Percentiles rank a stretch among this genome's conserved stretches.
These are phyloP conservation scores for Lichtheimia hyalospora DNA, from an alignment of 371 early-diverging fungal species.

Conservation along the genomic window DNA sequence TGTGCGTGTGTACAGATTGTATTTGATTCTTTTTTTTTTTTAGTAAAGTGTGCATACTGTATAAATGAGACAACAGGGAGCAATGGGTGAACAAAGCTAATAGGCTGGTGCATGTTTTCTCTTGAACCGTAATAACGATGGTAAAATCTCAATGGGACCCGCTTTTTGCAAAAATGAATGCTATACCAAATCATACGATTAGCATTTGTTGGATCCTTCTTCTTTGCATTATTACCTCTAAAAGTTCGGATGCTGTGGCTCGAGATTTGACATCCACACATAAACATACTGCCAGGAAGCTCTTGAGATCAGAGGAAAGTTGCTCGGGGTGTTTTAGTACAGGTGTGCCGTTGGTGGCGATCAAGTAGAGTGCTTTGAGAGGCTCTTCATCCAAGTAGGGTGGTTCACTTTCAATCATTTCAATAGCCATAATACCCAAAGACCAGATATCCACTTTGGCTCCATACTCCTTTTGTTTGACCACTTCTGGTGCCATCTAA, in stretches of 20 bases:
- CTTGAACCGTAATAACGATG: conserved; percentile 21
- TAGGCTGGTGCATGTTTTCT: not conserved
- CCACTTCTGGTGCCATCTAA: conserved; percentile 90
- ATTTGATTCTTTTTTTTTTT: no score
- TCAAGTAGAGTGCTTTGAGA: conserved; percentile 91
- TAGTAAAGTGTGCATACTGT: no score
- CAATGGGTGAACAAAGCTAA: no score
- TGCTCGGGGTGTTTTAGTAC: conserved; percentile 83
- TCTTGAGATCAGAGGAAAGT: conserved; percentile 75
- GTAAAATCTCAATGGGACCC: conserved; percentile 27
- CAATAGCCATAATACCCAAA: conserved; percentile 93
- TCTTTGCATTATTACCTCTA: conserved; percentile 26
- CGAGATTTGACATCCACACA: conserved; percentile 90
- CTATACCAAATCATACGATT: not conserved
- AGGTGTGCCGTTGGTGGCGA: conserved; percentile 97
- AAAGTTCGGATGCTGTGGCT: conserved; percentile 79
- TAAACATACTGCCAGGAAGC: conserved; percentile 83
- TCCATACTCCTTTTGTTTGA: conserved; percentile 88
- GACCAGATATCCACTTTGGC: conserved; percentile 93
- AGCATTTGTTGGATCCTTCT: no score
- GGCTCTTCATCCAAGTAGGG: conserved; percentile 96
- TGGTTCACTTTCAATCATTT: conserved; percentile 97
- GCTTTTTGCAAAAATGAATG: conserved; percentile 45
- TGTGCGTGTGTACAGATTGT: no score
- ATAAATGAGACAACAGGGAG: no score